Evolutionary conservation across 148 eudicot species (phyloP).

Genomic region (Hydrangea macrophylla): DNA sequence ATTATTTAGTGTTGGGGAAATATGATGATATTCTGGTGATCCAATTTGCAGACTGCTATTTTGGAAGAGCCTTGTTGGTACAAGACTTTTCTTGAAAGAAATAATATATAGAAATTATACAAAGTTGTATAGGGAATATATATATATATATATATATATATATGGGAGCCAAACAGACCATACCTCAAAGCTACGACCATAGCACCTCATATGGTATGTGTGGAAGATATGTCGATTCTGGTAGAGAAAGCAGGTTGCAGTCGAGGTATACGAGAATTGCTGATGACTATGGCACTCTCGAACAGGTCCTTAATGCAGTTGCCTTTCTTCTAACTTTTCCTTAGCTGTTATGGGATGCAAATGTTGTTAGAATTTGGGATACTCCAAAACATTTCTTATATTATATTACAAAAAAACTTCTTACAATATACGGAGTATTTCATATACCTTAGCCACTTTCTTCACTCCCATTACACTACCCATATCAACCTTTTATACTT

Average conservation of each 20-base stretch:
- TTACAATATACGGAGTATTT: too few relatives aligned
- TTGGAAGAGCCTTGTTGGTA: not conserved
- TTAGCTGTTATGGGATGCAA: not conserved
- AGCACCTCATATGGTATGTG: not conserved
- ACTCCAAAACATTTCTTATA: too few relatives aligned
- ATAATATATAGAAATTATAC: too few relatives aligned
- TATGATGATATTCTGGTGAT: not conserved
- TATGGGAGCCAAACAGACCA: slow-evolving; percentile 2
- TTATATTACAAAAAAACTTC: too few relatives aligned
- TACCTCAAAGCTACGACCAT: not conserved
- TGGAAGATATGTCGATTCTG: not conserved
- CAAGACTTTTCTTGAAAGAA: not conserved
- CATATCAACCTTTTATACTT: too few relatives aligned
- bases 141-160: too few relatives aligned
- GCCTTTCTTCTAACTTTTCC: not conserved
- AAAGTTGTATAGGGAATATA: not conserved
- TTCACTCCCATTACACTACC: too few relatives aligned
- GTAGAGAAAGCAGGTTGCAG: not conserved
- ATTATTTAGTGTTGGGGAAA: not conserved
- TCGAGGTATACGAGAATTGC: slow-evolving; percentile 11
- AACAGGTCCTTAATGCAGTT: slow-evolving; percentile 4
- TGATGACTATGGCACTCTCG: slow-evolving; percentile 8
- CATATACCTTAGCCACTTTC: too few relatives aligned
- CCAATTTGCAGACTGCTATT: not conserved
- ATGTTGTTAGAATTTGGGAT: too few relatives aligned